These are phyloP conservation scores for Scenedesmus sp. DNA, from an alignment of 163 green algal genomes.

Conservation along the genomic window DNA sequence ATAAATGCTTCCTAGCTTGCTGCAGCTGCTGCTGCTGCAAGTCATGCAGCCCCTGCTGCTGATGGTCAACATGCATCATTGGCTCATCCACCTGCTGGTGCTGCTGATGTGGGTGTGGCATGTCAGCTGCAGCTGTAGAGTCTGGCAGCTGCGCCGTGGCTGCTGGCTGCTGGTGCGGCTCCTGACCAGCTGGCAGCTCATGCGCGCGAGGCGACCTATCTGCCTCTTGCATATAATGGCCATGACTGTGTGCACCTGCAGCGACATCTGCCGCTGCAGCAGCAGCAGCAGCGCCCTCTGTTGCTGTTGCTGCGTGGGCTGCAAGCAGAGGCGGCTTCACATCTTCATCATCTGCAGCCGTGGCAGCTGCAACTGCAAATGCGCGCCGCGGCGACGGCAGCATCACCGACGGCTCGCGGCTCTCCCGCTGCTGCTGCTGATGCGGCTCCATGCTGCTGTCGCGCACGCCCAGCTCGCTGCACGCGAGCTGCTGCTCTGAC, in stretches of 20 bases:
- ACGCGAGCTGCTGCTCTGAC: conserved; percentile 12
- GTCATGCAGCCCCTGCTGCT: neutral
- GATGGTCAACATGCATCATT: neutral
- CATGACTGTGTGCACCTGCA: neutral
- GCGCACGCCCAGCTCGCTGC: neutral
- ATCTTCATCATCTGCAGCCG: neutral
- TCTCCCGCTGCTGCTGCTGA: neutral
- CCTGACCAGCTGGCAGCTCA: neutral
- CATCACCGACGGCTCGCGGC: neutral
- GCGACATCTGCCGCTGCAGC: neutral
- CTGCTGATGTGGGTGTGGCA: neutral
- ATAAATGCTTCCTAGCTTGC: neutral
- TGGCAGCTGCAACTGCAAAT: neutral
- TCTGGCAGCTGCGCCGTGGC: neutral
- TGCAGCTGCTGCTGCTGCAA: neutral
- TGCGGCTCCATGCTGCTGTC: conserved; percentile 1
- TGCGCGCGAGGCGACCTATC: neutral
- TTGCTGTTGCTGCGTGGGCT: neutral
- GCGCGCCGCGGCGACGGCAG: neutral
- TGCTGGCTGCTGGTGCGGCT: neutral
- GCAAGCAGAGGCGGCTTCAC: neutral
- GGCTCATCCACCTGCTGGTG: neutral
- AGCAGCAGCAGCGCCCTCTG: too few species aligned
- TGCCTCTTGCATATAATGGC: neutral
- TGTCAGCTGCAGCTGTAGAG: neutral